phyloP scores from a whole-genome alignment of 352 stramenopile species.

The Globisporangium echinulatum region DNA sequence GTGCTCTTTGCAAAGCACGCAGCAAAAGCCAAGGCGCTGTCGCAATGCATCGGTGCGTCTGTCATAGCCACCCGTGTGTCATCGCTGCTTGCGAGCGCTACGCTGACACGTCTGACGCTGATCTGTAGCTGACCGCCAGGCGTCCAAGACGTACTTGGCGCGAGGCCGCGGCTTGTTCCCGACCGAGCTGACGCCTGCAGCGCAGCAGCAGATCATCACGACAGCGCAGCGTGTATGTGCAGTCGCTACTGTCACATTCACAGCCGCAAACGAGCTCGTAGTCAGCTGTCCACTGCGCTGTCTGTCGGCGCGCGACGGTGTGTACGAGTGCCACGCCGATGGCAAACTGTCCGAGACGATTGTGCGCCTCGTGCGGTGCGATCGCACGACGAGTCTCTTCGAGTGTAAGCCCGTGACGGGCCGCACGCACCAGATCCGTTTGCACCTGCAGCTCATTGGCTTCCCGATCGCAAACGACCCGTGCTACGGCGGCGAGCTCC shows the following conservation, averaged over 20 bases:
- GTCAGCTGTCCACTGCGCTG: constrained; percentile 83
- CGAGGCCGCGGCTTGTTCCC: constrained; percentile 89
- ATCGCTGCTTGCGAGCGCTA: neutral
- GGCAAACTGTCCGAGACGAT: constrained; percentile 77
- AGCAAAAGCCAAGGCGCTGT: constrained; percentile 65
- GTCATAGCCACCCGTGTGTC: neutral
- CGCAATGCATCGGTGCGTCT: constrained; percentile 56
- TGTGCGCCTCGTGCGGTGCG: constrained; percentile 46
- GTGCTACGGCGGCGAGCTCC: constrained; percentile 94
- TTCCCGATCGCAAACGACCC: constrained; percentile 96
- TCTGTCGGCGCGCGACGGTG: constrained; percentile 70
- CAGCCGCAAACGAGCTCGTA: constrained; percentile 35
- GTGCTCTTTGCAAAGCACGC: constrained; percentile 80
- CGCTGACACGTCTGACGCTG: neutral
- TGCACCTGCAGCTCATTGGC: constrained; percentile 92
- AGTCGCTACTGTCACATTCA: constrained; percentile 49
- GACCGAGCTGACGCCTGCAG: constrained; percentile 21
- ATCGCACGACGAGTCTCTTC: constrained; percentile 82
- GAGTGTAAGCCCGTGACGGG: constrained; percentile 92
- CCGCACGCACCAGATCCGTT: constrained; percentile 96
- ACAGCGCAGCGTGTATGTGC: constrained; percentile 37
- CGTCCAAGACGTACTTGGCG: constrained; percentile 94
- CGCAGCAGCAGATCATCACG: constrained; percentile 31
- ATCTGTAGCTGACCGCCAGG: constrained; percentile 59
- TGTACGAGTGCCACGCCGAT: constrained; percentile 80